A percentile compares a stretch with the other conserved stretches of the same genome.
Conservation (phyloP, 2,329 filamentous ascomycete species). For the Chaetothyriales sp. region DNA sequence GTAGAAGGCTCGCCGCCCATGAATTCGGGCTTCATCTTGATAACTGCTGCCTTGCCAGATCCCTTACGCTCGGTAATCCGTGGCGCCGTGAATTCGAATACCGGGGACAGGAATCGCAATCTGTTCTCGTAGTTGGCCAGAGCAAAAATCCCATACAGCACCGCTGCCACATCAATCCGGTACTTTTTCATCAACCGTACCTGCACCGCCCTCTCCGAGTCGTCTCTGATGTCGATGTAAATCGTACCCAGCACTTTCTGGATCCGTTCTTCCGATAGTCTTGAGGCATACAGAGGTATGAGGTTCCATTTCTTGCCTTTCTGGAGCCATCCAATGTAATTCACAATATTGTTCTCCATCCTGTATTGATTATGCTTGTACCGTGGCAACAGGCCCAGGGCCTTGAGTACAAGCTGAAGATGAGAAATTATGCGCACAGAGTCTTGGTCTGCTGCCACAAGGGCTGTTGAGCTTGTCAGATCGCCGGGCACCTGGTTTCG, state of each 20-base stretch:
- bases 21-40: slow-evolving; percentile 52
- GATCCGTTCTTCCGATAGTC: slow-evolving; percentile 46
- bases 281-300: slow-evolving; percentile 76
- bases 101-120: slow-evolving; percentile 3
- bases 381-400: slow-evolving; percentile 32
- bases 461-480: slow-evolving; percentile 31
- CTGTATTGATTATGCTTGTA: slow-evolving; percentile 26
- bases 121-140: slow-evolving; percentile 41
- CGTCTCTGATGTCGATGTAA: slow-evolving; percentile 55
- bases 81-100: slow-evolving; percentile 1
- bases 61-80: slow-evolving; percentile 12
- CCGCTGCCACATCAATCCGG: slow-evolving; percentile 54
- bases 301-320: slow-evolving; percentile 58
- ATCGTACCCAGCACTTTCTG: slow-evolving; percentile 60
- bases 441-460: slow-evolving; percentile 35
- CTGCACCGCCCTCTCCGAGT: slow-evolving; percentile 49
- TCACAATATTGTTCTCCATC: slow-evolving; percentile 61
- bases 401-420: slow-evolving; percentile 49
- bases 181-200: slow-evolving; percentile 63
- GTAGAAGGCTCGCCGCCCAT: slow-evolving; percentile 47
- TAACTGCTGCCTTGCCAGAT: slow-evolving; percentile 14
- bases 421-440: slow-evolving; percentile 56
- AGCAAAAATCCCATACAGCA: slow-evolving; percentile 40
- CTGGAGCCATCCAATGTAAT: slow-evolving; percentile 67
- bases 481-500: slow-evolving; percentile 28